Base-by-base conservation (phyloP, 1,139 yeast species). In the Suhomyces terraborum region DNA sequence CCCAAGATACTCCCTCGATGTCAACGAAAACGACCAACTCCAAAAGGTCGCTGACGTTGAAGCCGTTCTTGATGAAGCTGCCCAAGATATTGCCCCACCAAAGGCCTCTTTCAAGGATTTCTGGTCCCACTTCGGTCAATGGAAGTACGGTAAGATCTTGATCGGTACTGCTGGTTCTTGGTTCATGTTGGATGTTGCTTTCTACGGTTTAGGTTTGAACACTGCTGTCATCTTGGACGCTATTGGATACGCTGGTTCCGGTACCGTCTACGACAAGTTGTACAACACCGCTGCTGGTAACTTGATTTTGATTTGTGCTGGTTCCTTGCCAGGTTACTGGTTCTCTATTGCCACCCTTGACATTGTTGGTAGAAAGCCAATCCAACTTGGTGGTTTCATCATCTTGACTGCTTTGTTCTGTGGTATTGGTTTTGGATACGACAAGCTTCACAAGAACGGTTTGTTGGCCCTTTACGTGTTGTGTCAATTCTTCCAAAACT, bases 81-180 rank as follows among this genome's bases (percentile, higher is more conserved):
- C 75, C 43, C 64, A 61, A 45, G 71, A 69, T 22, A 63, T 64
- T 49, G 65, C 69, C 44, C 78, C 82, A 43, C 82, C 84, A 64
- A 75, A 75, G 64, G 82, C 82, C 51, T 73, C 84, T 31, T 69
- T 68, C 62, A 54, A 53, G 38, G 91, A 84, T 63, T 86, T 86
- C 72, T 55, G 75, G 56, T 35, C 50, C 23, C 95, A 91, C 66
- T 93, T 91, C 63, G 72, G 81, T 40, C 85, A 88, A 70, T 89
- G 97, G 96, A 87, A 75, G 67, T 84, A 88, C 66, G 83, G 87
- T 68, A 86, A 84, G 72, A 80, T 84, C 47, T 75, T 93, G 55
- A 54, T 93, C 41, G 98, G 98, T 63, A 91, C 98, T 56, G 95
- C 97, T 52, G 94, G 91, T 65, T 84, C 95, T 37, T 93, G 98